Percentiles rank a stretch among this genome's conserved stretches.
Conservation (phyloP, 345 rosid genomes). For the Tarenaya hassleriana region DNA sequence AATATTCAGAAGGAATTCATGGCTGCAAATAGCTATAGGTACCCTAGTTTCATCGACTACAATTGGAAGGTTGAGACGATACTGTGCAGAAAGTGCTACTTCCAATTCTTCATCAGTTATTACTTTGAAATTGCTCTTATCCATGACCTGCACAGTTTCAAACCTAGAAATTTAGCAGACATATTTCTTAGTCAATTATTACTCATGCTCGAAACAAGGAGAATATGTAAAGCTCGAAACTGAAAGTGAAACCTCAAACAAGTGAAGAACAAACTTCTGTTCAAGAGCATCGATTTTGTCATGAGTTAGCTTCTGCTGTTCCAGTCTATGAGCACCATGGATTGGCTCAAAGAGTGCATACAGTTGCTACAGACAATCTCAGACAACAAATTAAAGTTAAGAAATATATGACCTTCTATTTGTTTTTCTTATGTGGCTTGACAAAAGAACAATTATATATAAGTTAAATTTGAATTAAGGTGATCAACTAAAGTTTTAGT, state of each 20-base stretch:
- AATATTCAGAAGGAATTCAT: background rate
- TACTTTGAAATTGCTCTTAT: slow-evolving; percentile 70
- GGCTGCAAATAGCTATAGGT: background rate
- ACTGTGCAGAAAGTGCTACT: slow-evolving; percentile 62
- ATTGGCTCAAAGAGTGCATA: slow-evolving; percentile 68
- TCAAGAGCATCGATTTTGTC: slow-evolving; percentile 48
- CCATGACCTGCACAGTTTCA: slow-evolving; percentile 56
- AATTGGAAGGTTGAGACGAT: slow-evolving; percentile 73
- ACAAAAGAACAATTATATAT: too few relatives aligned
- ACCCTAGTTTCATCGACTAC: slow-evolving; percentile 65
- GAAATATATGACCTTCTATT: too few relatives aligned
- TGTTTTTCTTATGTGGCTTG: too few relatives aligned
- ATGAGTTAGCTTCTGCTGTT: slow-evolving; percentile 44
- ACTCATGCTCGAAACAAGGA: background rate
- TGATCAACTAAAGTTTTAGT: too few relatives aligned
- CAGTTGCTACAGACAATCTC: slow-evolving; percentile 47
- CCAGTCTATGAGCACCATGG: slow-evolving; percentile 45
- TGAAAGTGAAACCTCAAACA: slow-evolving; percentile 38
- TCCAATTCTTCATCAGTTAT: slow-evolving; percentile 52
- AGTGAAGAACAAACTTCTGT: slow-evolving; percentile 41
- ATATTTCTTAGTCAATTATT: background rate
- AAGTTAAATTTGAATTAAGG: too few relatives aligned
- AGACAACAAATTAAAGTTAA: too few relatives aligned
- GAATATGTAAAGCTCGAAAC: background rate
- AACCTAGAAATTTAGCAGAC: too few relatives aligned